phyloP scores from a whole-genome alignment of 148 eudicot genomes.

The Rhododendron vialii region DNA sequence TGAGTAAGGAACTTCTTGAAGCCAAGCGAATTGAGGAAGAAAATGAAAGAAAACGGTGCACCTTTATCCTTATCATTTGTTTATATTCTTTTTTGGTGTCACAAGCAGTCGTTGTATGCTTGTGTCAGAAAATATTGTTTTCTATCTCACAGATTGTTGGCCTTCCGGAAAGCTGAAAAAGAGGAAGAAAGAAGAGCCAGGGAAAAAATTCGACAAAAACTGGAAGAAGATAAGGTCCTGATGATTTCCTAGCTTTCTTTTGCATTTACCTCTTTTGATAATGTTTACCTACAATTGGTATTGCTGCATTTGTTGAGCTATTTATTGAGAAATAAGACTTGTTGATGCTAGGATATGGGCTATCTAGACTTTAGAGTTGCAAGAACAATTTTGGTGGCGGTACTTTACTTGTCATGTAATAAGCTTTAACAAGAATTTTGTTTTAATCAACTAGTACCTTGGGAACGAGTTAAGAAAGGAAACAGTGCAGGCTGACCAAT shows the following conservation, averaged over 20 bases:
- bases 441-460: not conserved
- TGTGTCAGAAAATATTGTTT: not conserved
- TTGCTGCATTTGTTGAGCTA: not conserved
- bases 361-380: not conserved
- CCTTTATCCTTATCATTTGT: constrained; percentile 15
- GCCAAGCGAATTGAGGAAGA: constrained; percentile 98
- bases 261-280: not conserved
- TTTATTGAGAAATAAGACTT: not conserved
- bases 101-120: not conserved
- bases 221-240: constrained; percentile 95
- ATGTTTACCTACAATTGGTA: not conserved
- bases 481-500: not conserved
- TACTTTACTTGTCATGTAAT: not conserved
- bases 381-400: not conserved
- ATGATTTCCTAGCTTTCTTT: not conserved
- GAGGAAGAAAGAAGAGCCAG: constrained; percentile 94
- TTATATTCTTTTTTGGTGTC: constrained; percentile 5
- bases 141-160: constrained; percentile 52
- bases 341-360: not conserved
- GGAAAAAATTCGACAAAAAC: constrained; percentile 77
- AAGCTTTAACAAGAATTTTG: not conserved
- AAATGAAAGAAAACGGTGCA: constrained; percentile 96
- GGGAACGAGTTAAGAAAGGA: not conserved
- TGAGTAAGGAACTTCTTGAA: constrained; percentile 97
- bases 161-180: constrained; percentile 94